A percentile compares a stretch with the other conserved stretches of the same genome.
phyloP scores from a whole-genome alignment of 441 rosid species.

The Adansonia madagascariensis region DNA sequence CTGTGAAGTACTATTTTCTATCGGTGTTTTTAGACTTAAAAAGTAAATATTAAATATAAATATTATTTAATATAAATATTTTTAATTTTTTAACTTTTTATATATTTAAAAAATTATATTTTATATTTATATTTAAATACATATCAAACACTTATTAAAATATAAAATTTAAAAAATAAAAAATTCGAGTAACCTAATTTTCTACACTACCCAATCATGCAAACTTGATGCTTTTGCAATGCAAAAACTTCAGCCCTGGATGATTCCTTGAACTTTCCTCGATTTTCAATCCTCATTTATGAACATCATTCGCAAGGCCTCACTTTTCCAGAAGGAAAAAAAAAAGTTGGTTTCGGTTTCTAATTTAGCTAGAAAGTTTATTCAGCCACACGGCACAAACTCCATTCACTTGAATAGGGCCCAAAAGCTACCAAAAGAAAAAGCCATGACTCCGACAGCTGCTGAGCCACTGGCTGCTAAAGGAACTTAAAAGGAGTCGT shows the following conservation, averaged over 20 bases:
- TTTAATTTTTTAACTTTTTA: too few species aligned
- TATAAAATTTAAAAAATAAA: too few species aligned
- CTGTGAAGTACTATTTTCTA: neutral
- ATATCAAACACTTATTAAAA: too few species aligned
- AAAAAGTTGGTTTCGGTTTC: neutral
- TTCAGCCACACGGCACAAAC: constrained; percentile 9
- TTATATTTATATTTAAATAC: too few species aligned
- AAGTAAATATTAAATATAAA: too few species aligned
- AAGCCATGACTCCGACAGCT: neutral
- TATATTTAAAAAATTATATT: too few species aligned
- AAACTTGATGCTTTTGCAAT: neutral
- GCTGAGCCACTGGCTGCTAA: neutral
- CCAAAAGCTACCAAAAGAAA: neutral
- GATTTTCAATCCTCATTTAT: neutral
- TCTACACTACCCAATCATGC: constrained; percentile 9
- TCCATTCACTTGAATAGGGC: neutral
- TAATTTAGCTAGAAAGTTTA: neutral
- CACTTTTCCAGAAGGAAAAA: neutral
- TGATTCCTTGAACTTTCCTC: constrained; percentile 22
- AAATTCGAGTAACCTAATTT: neutral
- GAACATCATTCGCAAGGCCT: neutral
- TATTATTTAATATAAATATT: too few species aligned
- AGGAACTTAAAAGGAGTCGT: neutral
- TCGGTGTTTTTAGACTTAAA: too few species aligned
- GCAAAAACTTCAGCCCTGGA: neutral